Percentiles rank a stretch among this genome's conserved stretches.
Evolutionary conservation across 208 protist species (phyloP).

Genomic region (Spironucleus salmonicida): DNA sequence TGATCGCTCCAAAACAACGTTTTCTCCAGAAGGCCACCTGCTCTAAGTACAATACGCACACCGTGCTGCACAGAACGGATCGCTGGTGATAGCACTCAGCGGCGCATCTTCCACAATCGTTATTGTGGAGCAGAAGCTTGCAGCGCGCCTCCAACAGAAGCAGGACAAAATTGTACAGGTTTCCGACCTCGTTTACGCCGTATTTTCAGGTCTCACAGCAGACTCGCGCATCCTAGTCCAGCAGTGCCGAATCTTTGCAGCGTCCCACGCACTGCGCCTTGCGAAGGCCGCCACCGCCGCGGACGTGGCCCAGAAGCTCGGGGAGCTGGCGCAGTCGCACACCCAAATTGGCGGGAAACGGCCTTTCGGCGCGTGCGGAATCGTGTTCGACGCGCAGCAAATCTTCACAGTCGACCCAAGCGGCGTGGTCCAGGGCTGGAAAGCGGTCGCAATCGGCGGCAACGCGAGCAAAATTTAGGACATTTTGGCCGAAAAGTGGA

Average conservation of each 20-base stretch:
- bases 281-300: too few relatives aligned
- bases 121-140: constrained; percentile 34
- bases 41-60: constrained; percentile 41
- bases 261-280: too few relatives aligned
- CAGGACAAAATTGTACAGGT: constrained; percentile 31
- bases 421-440: not conserved
- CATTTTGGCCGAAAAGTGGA: too few relatives aligned
- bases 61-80: constrained; percentile 39
- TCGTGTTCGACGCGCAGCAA: not conserved
- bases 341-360: not conserved
- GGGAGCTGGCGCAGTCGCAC: not conserved
- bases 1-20: constrained; percentile 37
- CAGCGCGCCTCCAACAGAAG: constrained; percentile 33
- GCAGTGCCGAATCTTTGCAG: too few relatives aligned
- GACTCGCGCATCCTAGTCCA: constrained; percentile 36
- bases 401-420: constrained; percentile 4
- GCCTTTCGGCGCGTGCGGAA: not conserved
- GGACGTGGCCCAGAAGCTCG: not conserved
- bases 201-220: constrained; percentile 38
- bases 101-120: constrained; percentile 22
- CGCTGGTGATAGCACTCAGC: constrained; percentile 13
- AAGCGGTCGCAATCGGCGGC: constrained; percentile 18
- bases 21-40: constrained; percentile 39
- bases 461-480: too few relatives aligned
- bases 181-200: constrained; percentile 32